Percentiles rank a stretch among this genome's conserved stretches.
Conservation (phyloP, 2,329 filamentous ascomycete genomes). For the Pseudopyricularia cyperi region DNA sequence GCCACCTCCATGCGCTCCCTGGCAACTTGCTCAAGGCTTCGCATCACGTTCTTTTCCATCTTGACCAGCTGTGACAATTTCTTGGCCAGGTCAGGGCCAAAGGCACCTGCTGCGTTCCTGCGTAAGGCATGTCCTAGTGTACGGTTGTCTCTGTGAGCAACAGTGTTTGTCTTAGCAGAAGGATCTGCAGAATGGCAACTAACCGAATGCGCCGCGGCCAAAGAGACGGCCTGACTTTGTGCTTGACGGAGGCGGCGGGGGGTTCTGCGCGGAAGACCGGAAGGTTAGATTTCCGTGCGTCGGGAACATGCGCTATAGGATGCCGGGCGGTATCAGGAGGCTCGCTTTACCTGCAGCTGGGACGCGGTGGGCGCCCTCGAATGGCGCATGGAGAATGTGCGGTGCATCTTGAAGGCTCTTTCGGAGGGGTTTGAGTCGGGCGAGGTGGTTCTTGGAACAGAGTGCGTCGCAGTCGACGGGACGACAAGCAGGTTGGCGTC, state of each 20-base stretch:
- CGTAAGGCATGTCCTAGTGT: constrained; percentile 51
- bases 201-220: constrained; percentile 74
- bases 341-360: constrained; percentile 39
- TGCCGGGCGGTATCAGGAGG: too few species aligned
- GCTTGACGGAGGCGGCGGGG: constrained; percentile 78
- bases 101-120: constrained; percentile 62
- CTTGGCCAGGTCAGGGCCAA: constrained; percentile 80
- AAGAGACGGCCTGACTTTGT: constrained; percentile 89
- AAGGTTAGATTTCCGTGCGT: not conserved
- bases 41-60: constrained; percentile 99
- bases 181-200: constrained; percentile 23
- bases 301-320: not conserved
- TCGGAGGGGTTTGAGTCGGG: not conserved
- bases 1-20: constrained; percentile 97
- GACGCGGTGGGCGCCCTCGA: constrained; percentile 91
- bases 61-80: constrained; percentile 97
- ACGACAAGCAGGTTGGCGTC: not conserved
- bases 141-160: constrained; percentile 7
- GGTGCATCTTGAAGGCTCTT: constrained; percentile 58
- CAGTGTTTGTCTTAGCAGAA: not conserved
- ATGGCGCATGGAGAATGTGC: constrained; percentile 98
- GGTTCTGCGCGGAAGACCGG: constrained; percentile 49
- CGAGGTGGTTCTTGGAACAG: not conserved
- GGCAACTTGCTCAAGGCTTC: constrained; percentile 88
- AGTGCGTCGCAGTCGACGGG: not conserved